Base-by-base conservation (phyloP, 2,329 filamentous ascomycete species). In the Paraphoma chrysanthemicola region DNA sequence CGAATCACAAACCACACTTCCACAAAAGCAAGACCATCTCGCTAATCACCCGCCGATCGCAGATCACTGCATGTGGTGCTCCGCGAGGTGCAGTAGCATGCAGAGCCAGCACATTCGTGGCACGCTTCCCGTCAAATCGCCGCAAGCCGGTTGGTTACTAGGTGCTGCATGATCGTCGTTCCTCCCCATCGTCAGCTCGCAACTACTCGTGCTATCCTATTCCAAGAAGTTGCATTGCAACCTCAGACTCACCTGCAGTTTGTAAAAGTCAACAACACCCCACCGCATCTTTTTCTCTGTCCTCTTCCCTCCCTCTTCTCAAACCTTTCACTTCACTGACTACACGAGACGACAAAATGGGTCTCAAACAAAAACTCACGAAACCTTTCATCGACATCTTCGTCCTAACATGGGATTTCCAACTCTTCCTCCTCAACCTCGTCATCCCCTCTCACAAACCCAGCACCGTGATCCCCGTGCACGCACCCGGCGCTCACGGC, bases 321-420 rank as follows among this genome's bases (percentile, higher is more conserved):
- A 6, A 2, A 23, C 23, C 5, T 23, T 23, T 5, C 23, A 23
- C 23, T 23, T 23, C 23, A 23, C 23, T 5, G 23, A 23, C 23
- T 5, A 23, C 23, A 23, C 23, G 23, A 23, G 39, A 42, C 39
- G 39, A n/a, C 39, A 9, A 42, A 28, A 66, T 68, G 61, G 57
- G 49, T 10, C 5, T 66, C 23, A 17, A 36, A n/a, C 54, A 60
- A n/a, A 62, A 59, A 44, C 36, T 67, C 43, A 61, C 51, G 6
- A 67, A 68, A 38, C 66, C 63, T 12, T 68, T 78, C 51, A 67
- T 77, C 56, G 71, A 76, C 59, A 55, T 77, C 23, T 71, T 72
- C 31, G 73, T 79, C 49, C 70, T 79, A 42, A 59, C 64, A 42
- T 79, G 76, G 75, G 77, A 79, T 62, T 76, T 77, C 52, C 63